Base-by-base conservation (phyloP, 176 grass and related monocot genomes). In the Poa pratensis region DNA sequence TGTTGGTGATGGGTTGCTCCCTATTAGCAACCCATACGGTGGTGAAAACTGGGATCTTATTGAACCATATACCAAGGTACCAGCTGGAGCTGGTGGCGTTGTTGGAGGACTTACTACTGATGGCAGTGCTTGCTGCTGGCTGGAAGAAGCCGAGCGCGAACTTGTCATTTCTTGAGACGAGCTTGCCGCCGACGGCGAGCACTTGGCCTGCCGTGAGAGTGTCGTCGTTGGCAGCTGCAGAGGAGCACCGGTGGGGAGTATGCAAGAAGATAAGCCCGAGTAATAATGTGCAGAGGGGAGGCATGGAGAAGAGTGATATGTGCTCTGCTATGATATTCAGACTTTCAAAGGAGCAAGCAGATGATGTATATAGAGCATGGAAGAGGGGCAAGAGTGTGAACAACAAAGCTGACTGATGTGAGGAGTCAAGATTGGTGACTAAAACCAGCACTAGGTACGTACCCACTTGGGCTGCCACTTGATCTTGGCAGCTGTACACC, bases 111-210 rank as follows among this genome's bases (percentile, higher is more conserved):
- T 68, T 68, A 68, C 63, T 67, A 67, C 64, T 68, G 30, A 37
- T 75, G 26, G 6, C 11, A 0, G 27, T 75, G 73, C 73, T 3
- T 75, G 48, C 48, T 53, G 48, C 24, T 49, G 73, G 73, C 71
- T 51, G 69, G 80, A 91, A 91, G 80, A 94, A 91, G 26, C 92
- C 92, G 52, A 94, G 67, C 15, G 82, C 75, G 4, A 91, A 91
- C 65, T 74, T 89, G 40, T 68, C 86, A 5, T 82, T 75, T 8
- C 77, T 17, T 6, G 89, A 94, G 42, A 71, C 34, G 0, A 94
- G 89, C 58, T 57, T 96, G 77, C 90, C 76, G 37, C 83, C 61
- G 16, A 40, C 5, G 40, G 39, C 40, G 12, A 85, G 77, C 0
- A 2, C 70, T 61, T 89, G 71, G 8, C 78, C 78, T 35, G 26